Evolutionary conservation across 176 grass and related monocot genomes (phyloP).

Genomic region (Urochloa ruziziensis): DNA sequence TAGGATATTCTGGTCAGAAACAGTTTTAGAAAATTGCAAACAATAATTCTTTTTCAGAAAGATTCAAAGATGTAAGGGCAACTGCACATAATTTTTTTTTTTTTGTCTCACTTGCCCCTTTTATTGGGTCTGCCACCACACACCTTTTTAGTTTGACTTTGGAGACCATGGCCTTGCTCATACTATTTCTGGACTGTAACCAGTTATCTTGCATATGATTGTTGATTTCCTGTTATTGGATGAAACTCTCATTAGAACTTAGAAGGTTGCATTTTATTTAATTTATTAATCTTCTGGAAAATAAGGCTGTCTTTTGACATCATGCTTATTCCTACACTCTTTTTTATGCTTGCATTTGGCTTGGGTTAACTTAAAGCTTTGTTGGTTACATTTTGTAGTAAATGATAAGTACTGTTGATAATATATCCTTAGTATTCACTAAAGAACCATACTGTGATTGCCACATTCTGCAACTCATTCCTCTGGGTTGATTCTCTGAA

Average conservation of each 20-base stretch:
- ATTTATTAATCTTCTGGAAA: constrained; percentile 12
- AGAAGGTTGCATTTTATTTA: not conserved
- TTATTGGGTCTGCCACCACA: not conserved
- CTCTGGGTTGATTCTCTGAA: constrained; percentile 8
- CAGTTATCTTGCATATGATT: not conserved
- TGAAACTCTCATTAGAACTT: not conserved
- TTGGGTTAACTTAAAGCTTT: not conserved
- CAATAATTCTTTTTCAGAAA: constrained; percentile 2
- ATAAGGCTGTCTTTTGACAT: not conserved
- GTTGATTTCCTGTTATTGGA: not conserved
- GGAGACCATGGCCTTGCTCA: not conserved
- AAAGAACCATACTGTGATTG: not conserved
- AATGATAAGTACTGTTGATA: not conserved
- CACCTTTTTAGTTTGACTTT: not conserved
- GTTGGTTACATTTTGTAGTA: not conserved
- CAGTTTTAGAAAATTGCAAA: not conserved
- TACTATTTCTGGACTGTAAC: constrained; percentile 9
- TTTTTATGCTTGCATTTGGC: not conserved
- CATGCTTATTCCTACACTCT: not conserved
- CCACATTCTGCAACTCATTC: constrained; percentile 1
- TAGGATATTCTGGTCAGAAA: not conserved
- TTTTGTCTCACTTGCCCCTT: not conserved
- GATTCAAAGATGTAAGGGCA: not conserved
- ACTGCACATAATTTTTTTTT: not conserved
- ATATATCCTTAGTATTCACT: not conserved